Evolutionary conservation across 225 moss, liverwort and hornwort species (phyloP).

Genomic region (Lunularia cruciata): DNA sequence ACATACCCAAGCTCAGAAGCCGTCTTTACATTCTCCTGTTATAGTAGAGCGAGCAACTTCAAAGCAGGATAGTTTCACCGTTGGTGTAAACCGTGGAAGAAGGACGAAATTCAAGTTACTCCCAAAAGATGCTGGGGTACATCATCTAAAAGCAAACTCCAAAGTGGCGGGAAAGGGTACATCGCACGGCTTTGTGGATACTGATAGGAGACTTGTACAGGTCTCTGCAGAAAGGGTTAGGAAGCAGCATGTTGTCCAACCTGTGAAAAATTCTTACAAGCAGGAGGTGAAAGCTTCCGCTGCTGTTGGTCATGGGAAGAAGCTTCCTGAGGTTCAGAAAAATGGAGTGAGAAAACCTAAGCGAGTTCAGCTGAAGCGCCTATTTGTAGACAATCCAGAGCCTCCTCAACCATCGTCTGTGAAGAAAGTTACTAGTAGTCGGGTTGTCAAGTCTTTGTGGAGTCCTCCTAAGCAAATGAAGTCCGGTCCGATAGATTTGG

Average conservation of each 20-base stretch:
- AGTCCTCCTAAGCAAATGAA: constrained; percentile 35
- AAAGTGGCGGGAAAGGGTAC: not conserved
- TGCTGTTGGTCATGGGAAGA: constrained; percentile 27
- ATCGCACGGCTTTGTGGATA: not conserved
- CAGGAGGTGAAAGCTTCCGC: constrained; percentile 1
- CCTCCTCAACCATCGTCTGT: not conserved
- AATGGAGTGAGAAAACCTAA: constrained; percentile 48
- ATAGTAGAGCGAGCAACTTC: not conserved
- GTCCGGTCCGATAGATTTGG: constrained; percentile 10
- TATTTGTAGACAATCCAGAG: constrained; percentile 33
- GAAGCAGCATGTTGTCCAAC: constrained; percentile 1
- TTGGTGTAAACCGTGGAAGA: not conserved
- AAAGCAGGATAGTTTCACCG: not conserved
- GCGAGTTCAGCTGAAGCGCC: constrained; percentile 45
- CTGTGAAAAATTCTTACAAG: constrained; percentile 3
- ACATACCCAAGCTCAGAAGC: not conserved
- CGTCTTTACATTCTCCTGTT: not conserved
- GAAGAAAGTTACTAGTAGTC: constrained; percentile 19
- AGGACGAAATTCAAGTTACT: constrained; percentile 4
- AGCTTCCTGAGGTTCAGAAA: constrained; percentile 47
- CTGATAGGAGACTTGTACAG: not conserved
- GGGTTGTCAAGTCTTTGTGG: constrained; percentile 48
- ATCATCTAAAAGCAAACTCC: not conserved
- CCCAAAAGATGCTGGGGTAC: not conserved
- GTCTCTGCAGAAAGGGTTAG: not conserved